Evolutionary conservation across 768 basidiomycete species (phyloP), one percentile per base, ranked within the genome.

Genomic region (Grammothele lineata): DNA sequence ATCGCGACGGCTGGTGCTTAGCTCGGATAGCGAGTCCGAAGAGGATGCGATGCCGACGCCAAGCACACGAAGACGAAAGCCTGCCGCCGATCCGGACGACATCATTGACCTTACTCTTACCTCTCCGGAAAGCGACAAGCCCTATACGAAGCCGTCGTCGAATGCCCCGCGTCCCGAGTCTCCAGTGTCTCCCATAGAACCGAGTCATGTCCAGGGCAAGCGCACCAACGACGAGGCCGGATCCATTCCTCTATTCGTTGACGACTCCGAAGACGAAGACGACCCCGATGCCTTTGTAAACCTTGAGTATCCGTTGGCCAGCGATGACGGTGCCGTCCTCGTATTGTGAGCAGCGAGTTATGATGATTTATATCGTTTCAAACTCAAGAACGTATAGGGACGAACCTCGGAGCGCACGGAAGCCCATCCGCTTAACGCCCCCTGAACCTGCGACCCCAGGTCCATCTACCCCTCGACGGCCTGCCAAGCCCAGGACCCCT

Each of bases 371-470:
- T n/a, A n/a, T n/a, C n/a, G n/a, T n/a, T n/a, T n/a, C n/a, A n/a
- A n/a, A n/a, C n/a, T n/a, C n/a, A n/a, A n/a, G n/a, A n/a, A n/a
- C n/a, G n/a, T n/a, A n/a, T 39, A 69, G 69, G 35, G 65, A 83
- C 51, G 80, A 81, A 47, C 76, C 78, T 7, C 74, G 61, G 42
- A 66, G 66, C 40, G 69, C 74, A 12, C 69, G 68, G 23, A 80
- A 68, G 55, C 81, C 78, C 4, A 50, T 77, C 24, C 69, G 55
- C 5, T 51, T 25, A 5, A 53, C 36, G 38, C 54, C 17, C 17
- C 37, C 26, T 49, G 40, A 40, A 50, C 45, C 43, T 46, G 32
- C 17, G 32, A 18, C 48, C 22, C 37, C 51, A 35, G 32, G 47
- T 41, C 43, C 48, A n/a, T 45, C 15, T 24, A 14, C 34, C 7